Evolutionary conservation across 176 grass and related monocot genomes (phyloP).

Genomic region (sorghum (Sorghum bicolor)): DNA sequence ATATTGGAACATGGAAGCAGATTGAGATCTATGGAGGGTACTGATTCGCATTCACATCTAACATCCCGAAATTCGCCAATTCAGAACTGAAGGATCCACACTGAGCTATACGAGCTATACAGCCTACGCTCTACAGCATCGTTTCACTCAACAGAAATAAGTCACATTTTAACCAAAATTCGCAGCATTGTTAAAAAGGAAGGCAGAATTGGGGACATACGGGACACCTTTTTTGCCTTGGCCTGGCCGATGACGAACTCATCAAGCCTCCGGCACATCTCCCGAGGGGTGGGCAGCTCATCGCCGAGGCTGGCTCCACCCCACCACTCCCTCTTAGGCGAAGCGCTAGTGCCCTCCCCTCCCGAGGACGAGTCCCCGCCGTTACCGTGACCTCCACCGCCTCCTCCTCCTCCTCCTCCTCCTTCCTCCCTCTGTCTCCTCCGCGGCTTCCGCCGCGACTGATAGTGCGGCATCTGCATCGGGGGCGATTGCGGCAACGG

Average conservation of each 20-base stretch:
- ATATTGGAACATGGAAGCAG: neutral
- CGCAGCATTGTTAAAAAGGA: neutral
- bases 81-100: neutral
- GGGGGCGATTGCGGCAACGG: slow-evolving; percentile 37
- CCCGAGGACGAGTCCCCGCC: slow-evolving; percentile 45
- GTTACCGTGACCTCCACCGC: slow-evolving; percentile 8
- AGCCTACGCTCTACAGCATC: neutral
- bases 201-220: slow-evolving; percentile 21
- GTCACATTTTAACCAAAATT: neutral
- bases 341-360: slow-evolving; percentile 43
- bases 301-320: slow-evolving; percentile 69
- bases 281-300: slow-evolving; percentile 88
- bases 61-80: slow-evolving; percentile 15
- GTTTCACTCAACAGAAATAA: neutral
- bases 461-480: slow-evolving; percentile 30
- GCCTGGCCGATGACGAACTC: slow-evolving; percentile 93
- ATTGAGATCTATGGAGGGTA: neutral
- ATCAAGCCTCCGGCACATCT: slow-evolving; percentile 82
- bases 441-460: slow-evolving; percentile 27
- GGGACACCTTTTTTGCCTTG: slow-evolving; percentile 77
- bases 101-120: neutral
- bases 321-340: slow-evolving; percentile 68
- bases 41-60: neutral
- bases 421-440: slow-evolving; percentile 48
- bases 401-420: slow-evolving; percentile 31